Evolutionary conservation across 2,329 filamentous ascomycete genomes (phyloP).

Genomic region (Dothistroma septosporum): DNA sequence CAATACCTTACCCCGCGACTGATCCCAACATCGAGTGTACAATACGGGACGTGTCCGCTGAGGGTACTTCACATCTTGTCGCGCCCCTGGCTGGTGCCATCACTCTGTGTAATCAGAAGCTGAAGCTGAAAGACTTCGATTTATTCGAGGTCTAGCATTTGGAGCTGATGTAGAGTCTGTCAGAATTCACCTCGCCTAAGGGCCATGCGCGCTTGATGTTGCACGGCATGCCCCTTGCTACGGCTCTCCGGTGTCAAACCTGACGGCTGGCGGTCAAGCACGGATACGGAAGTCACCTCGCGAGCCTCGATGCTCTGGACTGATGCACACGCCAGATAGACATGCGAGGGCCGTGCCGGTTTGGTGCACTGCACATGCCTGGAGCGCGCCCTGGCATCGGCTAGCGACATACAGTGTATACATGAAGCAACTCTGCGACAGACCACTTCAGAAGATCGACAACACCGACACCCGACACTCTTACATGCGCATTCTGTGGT

Average conservation of each 20-base stretch:
- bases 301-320: not conserved
- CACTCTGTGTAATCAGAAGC: not conserved
- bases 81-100: not conserved
- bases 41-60: not conserved
- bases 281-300: not conserved
- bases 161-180: not conserved
- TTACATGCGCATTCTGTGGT: not conserved
- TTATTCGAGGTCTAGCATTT: not conserved
- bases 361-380: not conserved
- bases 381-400: constrained; percentile 1
- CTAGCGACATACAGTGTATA: constrained; percentile 1
- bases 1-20: not conserved
- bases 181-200: not conserved
- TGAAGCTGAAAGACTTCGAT: not conserved
- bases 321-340: not conserved
- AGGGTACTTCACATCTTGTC: not conserved
- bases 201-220: not conserved
- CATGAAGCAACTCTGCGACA: not conserved
- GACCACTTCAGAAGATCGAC: not conserved
- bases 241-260: not conserved
- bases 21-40: not conserved
- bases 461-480: no score
- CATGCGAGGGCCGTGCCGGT: not conserved
- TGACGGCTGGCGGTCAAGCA: not conserved
- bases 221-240: constrained; percentile 1